Percentiles rank a stretch among this genome's conserved stretches.
phyloP scores from a whole-genome alignment of 345 rosid genomes.

The Erucastrum elatum region DNA sequence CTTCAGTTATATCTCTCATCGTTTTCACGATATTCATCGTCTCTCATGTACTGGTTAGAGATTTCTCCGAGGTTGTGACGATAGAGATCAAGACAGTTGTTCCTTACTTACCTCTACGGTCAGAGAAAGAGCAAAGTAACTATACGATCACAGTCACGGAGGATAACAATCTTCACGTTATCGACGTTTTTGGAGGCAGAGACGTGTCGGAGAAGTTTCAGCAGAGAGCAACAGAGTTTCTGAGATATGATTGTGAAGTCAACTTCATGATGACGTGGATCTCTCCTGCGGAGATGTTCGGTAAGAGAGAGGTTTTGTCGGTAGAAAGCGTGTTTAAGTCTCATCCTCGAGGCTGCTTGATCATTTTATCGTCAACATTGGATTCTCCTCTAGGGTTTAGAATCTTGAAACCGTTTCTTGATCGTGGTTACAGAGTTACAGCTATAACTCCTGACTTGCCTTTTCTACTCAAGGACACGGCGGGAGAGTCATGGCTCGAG shows the following conservation, averaged over 20 bases:
- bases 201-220: background rate
- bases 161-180: background rate
- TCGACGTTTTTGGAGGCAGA: background rate
- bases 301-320: background rate
- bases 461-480: background rate
- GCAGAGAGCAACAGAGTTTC: background rate
- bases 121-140: background rate
- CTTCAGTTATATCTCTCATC: background rate
- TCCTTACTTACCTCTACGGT: background rate
- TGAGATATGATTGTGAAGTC: background rate
- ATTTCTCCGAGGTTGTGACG: background rate
- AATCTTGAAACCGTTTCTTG: conserved; percentile 1
- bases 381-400: background rate
- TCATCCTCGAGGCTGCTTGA: background rate
- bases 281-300: background rate
- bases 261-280: conserved; percentile 1
- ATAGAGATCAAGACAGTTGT: background rate
- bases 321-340: background rate
- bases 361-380: background rate
- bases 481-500: background rate
- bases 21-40: background rate
- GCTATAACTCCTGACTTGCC: background rate
- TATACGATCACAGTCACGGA: background rate
- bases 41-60: background rate
- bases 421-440: background rate